These are phyloP conservation scores for Tetrahymena elliotti DNA, from an alignment of 73 alveolate genomes.

Conservation along the genomic window DNA sequence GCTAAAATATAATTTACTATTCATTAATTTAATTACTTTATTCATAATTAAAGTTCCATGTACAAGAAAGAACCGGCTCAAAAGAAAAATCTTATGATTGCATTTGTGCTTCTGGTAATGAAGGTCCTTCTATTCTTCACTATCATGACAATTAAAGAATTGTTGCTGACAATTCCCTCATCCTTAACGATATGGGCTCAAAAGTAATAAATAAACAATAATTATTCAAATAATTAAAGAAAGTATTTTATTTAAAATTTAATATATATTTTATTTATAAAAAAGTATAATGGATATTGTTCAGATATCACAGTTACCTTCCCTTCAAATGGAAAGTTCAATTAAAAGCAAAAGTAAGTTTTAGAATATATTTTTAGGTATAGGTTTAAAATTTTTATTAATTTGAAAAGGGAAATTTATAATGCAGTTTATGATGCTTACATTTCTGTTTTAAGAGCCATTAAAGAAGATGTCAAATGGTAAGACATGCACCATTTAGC, in stretches of 20 bases:
- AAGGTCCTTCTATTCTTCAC: slow-evolving; percentile 78
- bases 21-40: no score
- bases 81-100: slow-evolving; percentile 77
- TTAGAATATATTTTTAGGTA: not conserved
- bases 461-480: slow-evolving; percentile 93
- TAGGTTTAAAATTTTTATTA: not conserved
- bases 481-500: slow-evolving; percentile 96
- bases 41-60: slow-evolving; percentile 39
- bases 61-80: slow-evolving; percentile 58
- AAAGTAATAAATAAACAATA: not conserved
- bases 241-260: no score
- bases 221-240: no score
- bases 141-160: slow-evolving; percentile 68
- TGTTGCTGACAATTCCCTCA: slow-evolving; percentile 57
- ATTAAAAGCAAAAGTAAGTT: slow-evolving; percentile 65
- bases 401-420: slow-evolving; percentile 29
- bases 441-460: slow-evolving; percentile 50
- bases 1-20: no score
- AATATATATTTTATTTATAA: not conserved
- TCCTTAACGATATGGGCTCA: slow-evolving; percentile 80
- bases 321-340: slow-evolving; percentile 87
- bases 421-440: slow-evolving; percentile 82
- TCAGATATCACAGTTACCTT: slow-evolving; percentile 94
- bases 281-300: slow-evolving; percentile 85
- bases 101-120: slow-evolving; percentile 82